Conservation (phyloP, 495 filamentous ascomycete genomes). For the Cairneyella variabilis region DNA sequence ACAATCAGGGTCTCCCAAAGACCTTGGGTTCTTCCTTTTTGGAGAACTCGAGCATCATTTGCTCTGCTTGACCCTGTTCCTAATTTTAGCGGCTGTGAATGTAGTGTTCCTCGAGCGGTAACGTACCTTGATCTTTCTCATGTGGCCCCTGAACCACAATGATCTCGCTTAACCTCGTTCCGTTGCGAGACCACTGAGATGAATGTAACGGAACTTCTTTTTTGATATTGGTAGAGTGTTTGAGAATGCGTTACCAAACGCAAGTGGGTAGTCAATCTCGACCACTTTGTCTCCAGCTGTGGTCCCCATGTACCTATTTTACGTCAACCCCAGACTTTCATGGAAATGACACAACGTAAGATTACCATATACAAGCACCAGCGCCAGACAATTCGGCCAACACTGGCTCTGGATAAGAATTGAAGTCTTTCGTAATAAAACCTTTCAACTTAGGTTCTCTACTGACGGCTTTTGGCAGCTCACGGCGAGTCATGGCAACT, state of each 20-base stretch:
- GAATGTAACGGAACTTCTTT: slow-evolving; percentile 47
- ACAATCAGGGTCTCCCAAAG: slow-evolving; percentile 11
- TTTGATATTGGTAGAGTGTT: slow-evolving; percentile 15
- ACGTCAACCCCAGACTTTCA: not conserved
- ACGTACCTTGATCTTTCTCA: slow-evolving; percentile 42
- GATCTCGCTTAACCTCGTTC: slow-evolving; percentile 43
- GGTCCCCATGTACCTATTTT: slow-evolving; percentile 19
- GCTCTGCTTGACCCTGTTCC: slow-evolving; percentile 11
- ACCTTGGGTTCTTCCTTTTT: not conserved
- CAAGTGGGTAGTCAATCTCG: slow-evolving; percentile 40
- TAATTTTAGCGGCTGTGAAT: not conserved
- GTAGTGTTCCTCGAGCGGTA: not conserved
- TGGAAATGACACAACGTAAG: slow-evolving; percentile 19
- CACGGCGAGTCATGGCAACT: slow-evolving; percentile 29
- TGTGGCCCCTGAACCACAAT: slow-evolving; percentile 38
- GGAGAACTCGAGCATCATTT: slow-evolving; percentile 10
- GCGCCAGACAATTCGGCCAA: slow-evolving; percentile 41
- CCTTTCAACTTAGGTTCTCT: slow-evolving; percentile 39
- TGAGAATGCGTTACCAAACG: slow-evolving; percentile 38
- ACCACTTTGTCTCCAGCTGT: slow-evolving; percentile 20
- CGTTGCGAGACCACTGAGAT: slow-evolving; percentile 42
- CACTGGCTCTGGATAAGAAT: slow-evolving; percentile 34
- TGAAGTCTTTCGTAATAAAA: slow-evolving; percentile 43
- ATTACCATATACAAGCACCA: slow-evolving; percentile 51
- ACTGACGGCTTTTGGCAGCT: slow-evolving; percentile 26